These are phyloP conservation scores for Centella asiatica DNA, from an alignment of 129 eudicot species.

Conservation along the genomic window DNA sequence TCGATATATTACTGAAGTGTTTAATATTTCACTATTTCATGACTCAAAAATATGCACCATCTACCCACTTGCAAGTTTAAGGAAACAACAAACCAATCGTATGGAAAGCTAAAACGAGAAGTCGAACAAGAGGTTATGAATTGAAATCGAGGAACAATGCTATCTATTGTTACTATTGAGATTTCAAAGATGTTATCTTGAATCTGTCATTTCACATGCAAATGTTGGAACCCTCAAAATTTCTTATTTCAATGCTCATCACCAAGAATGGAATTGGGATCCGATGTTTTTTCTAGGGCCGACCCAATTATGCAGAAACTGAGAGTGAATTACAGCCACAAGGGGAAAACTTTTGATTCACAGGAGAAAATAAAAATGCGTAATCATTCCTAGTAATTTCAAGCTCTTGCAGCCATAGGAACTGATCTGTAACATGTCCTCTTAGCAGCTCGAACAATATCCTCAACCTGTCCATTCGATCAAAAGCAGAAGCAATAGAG, in stretches of 20 bases:
- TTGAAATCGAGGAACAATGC: not conserved
- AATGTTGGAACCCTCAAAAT: not conserved
- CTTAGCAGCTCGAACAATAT: slow-evolving; percentile 63
- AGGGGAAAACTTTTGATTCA: not conserved
- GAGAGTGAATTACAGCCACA: not conserved
- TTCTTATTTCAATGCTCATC: slow-evolving; percentile 4
- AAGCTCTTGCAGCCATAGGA: slow-evolving; percentile 33
- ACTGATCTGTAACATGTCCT: slow-evolving; percentile 44
- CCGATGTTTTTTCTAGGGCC: slow-evolving; percentile 10
- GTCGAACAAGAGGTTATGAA: too few species aligned
- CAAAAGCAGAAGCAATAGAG: too few species aligned
- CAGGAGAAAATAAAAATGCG: not conserved
- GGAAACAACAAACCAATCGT: too few species aligned
- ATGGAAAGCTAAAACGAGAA: too few species aligned
- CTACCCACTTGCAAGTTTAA: too few species aligned
- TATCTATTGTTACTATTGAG: not conserved
- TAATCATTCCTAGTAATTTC: not conserved
- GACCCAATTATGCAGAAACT: not conserved
- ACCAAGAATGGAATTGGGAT: not conserved
- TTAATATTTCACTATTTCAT: too few species aligned
- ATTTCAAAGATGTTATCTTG: not conserved
- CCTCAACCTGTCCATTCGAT: slow-evolving; percentile 38
- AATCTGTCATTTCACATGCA: not conserved
- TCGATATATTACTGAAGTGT: too few species aligned
- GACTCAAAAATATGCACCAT: too few species aligned